Conservation (phyloP, 192 early-diverging fungal genomes). For the Coemansia sp. region DNA sequence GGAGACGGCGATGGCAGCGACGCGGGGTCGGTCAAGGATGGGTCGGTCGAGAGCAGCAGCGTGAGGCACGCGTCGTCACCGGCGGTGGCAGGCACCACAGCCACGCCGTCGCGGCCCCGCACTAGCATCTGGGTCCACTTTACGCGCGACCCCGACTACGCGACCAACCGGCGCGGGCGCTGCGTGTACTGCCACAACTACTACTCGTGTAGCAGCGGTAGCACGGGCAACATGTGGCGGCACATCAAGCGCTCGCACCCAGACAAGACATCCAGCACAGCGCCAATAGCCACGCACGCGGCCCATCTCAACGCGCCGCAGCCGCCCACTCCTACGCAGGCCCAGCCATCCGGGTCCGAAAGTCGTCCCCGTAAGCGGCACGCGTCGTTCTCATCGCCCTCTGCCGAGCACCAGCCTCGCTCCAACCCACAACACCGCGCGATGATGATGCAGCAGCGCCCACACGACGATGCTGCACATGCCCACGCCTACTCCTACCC, state of each 20-base stretch:
- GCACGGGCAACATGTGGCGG: constrained; percentile 60
- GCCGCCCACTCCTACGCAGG: constrained; percentile 9
- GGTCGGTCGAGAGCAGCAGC: constrained; percentile 47
- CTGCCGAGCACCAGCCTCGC: constrained; percentile 27
- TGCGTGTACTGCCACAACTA: constrained; percentile 61
- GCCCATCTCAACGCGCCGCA: constrained; percentile 20
- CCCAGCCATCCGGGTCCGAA: constrained; percentile 12
- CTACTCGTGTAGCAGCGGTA: constrained; percentile 59
- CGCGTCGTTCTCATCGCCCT: constrained; percentile 52
- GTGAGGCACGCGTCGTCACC: constrained; percentile 41
- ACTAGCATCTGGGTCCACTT: constrained; percentile 59
- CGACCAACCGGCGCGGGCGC: constrained; percentile 57
- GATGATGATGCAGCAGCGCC: background rate
- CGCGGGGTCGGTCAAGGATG: constrained; percentile 38
- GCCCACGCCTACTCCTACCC: constrained; percentile 17
- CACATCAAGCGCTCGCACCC: constrained; percentile 59
- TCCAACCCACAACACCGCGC: constrained; percentile 4
- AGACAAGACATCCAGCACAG: constrained; percentile 49
- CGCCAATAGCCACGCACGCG: constrained; percentile 51
- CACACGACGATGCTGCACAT: constrained; percentile 9
- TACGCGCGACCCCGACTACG: constrained; percentile 56
- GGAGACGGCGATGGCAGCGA: constrained; percentile 43
- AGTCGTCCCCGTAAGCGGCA: constrained; percentile 54
- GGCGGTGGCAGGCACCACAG: constrained; percentile 13
- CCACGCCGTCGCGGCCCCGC: constrained; percentile 47